Evolutionary conservation across 2,329 filamentous ascomycete species (phyloP), one percentile per base, ranked within the genome.

Genomic region (Cordyceps cateniannulata): DNA sequence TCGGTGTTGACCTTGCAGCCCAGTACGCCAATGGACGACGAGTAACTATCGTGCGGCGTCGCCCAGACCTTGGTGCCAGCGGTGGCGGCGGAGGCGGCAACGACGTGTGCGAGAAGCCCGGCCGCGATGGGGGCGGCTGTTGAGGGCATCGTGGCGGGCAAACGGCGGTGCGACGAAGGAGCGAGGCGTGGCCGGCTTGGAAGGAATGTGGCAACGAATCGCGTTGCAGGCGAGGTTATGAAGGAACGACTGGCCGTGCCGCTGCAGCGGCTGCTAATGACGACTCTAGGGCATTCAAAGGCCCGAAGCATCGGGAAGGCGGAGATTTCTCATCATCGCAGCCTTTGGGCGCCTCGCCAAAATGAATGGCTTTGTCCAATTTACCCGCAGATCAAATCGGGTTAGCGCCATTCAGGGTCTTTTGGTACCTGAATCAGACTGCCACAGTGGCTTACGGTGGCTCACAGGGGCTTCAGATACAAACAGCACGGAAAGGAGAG

Each of bases 1-100:
- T 82, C 77, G 40, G 77, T 80, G 69, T 82, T 69, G 67, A 82
- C 73, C 65, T 81, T 78, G 75, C 80, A 82, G 50, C 79, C 79
- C 12, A 81, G 72, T 2, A 81, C 79, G 50, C 79, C 79, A 48
- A 80, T 69, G 0, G 78, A 80, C 1, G 77, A 80, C 1, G 76
- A 79, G 69, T 75, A 81, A 63, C 72, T 72, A 63, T 77, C 76
- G 67, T 82, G 80, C 8, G 79, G 79, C 7, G 80, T 82, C 25
- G 71, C 72, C 62, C 57, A 67, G 40, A 65, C 64, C 40, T 60
- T 62, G 24, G 51, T 60, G 42, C 59, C 62, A 29, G 63, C 62
- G 47, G n/a, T 27, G 42, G 56, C 61, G 5, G 61, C 56, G 27
- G 53, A n/a, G 20, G 20, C 60, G 48, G 29, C 29, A 10, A 20